Evolutionary conservation across 2,329 filamentous ascomycete genomes (phyloP), one percentile per base, ranked within the genome.

Genomic region (Reticulascus tulasneorum): DNA sequence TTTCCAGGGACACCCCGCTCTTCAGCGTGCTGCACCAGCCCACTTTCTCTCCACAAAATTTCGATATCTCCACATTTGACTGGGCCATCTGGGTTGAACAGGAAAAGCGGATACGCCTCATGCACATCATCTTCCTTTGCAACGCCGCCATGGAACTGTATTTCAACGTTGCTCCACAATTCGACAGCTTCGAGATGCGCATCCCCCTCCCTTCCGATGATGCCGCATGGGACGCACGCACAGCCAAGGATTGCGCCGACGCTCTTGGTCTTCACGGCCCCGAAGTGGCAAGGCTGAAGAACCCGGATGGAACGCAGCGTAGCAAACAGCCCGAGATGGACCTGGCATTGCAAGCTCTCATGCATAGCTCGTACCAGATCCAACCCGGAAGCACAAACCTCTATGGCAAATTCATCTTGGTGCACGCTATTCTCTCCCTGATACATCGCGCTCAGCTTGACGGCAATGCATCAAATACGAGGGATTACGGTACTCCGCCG

Each of bases 121-220:
- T 85, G 68, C 79, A 79, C 49, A 71, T 77, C 48, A 69, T 86
- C 4, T 80, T 79, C 51, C 60, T 86, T 13, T 66, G 74, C 22
- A 83, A 87, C 50, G 68, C 73, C 12, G 76, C 80, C 9, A 73
- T 82, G 53, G 76, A 76, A 13, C 72, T 88, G 15, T 88, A 81
- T 54, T 88, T 86, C 69, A 87, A 88, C 54, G 62, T 64, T n/a
- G 59, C 69, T 9, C 73, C 82, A 11, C 67, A 76, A 28, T 76
- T 87, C 26, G 77, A 86, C 40, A 62, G 71, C 8, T 67, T 79
- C 22, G 82, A 86, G 47, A 69, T 87, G 33, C 67, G 70, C 20
- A 57, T 87, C 23, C 81, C 82, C n/a, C 62, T 89, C 6, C 84
- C 84, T 8, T 73, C 76, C 11, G 83, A 88, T 48, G 84, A 88